Percentiles rank a stretch among this genome's conserved stretches.
These are phyloP conservation scores for Parietichytrium sp. DNA, from an alignment of 108 stramenopile species.

Conservation along the genomic window DNA sequence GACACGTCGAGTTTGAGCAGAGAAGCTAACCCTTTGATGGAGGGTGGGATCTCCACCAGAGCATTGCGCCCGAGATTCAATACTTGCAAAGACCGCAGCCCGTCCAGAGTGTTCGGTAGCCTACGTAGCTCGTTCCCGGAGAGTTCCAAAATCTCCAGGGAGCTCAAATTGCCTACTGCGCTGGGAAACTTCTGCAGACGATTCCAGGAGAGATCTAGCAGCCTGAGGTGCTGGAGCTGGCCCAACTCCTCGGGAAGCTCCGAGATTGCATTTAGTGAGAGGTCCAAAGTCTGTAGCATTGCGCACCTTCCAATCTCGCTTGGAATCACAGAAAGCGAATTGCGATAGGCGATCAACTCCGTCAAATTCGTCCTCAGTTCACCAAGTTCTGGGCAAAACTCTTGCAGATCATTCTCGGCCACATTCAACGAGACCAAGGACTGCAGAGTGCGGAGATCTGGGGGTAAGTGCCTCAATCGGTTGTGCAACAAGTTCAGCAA, in stretches of 20 bases:
- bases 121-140: conserved; percentile 24
- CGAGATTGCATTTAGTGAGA: conserved; percentile 29
- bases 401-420: background rate
- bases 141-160: background rate
- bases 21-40: background rate
- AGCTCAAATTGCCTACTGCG: background rate
- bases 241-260: conserved; percentile 10
- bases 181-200: conserved; percentile 18
- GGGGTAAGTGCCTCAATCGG: background rate
- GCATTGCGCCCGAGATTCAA: background rate
- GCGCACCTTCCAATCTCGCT: background rate
- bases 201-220: conserved; percentile 4
- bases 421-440: background rate
- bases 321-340: background rate
- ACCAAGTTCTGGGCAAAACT: background rate
- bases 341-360: background rate
- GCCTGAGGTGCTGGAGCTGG: background rate
- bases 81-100: background rate
- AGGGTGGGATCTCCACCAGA: background rate
- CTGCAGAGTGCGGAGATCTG: background rate
- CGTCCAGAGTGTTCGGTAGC: background rate
- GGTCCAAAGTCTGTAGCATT: background rate
- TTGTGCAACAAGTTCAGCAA: background rate
- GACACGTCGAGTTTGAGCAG: conserved; percentile 32
- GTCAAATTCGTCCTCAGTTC: background rate